Percentiles rank a stretch among this genome's conserved stretches.
These are phyloP conservation scores for Beauveria medogensis DNA, from an alignment of 2,329 filamentous ascomycete species.

Conservation along the genomic window DNA sequence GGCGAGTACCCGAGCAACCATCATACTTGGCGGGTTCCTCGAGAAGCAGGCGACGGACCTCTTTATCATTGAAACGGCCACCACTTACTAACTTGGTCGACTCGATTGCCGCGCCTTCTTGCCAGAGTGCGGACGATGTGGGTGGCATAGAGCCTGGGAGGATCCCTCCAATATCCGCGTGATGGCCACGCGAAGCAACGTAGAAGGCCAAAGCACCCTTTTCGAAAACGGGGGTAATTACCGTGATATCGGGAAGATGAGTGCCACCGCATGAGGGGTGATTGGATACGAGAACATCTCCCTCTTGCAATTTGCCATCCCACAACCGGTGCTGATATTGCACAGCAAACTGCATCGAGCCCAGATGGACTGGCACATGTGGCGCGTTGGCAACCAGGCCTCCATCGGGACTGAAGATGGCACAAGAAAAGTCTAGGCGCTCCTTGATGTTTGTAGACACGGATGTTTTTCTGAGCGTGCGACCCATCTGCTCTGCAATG, in stretches of 20 bases:
- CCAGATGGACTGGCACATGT: slow-evolving; percentile 68
- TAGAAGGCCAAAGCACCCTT: slow-evolving; percentile 34
- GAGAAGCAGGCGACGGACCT: slow-evolving; percentile 63
- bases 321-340: slow-evolving; percentile 62
- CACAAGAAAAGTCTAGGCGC: slow-evolving; percentile 72
- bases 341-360: slow-evolving; percentile 74
- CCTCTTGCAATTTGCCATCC: slow-evolving; percentile 34
- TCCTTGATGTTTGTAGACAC: slow-evolving; percentile 77
- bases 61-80: slow-evolving; percentile 69
- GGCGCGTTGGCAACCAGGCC: slow-evolving; percentile 68
- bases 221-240: slow-evolving; percentile 28
- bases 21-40: slow-evolving; percentile 65
- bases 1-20: slow-evolving; percentile 71
- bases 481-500: slow-evolving; percentile 77
- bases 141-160: slow-evolving; percentile 78
- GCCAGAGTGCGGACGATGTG: slow-evolving; percentile 55
- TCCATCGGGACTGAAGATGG: slow-evolving; percentile 66
- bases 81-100: slow-evolving; percentile 66
- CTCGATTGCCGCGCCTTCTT: slow-evolving; percentile 58
- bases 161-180: slow-evolving; percentile 66
- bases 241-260: slow-evolving; percentile 31
- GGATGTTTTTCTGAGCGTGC: slow-evolving; percentile 69
- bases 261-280: slow-evolving; percentile 28
- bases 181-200: slow-evolving; percentile 64
- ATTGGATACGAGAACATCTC: slow-evolving; percentile 30